Evolutionary conservation across 2,329 filamentous ascomycete genomes (phyloP).

Genomic region (Fusarium chuoi): DNA sequence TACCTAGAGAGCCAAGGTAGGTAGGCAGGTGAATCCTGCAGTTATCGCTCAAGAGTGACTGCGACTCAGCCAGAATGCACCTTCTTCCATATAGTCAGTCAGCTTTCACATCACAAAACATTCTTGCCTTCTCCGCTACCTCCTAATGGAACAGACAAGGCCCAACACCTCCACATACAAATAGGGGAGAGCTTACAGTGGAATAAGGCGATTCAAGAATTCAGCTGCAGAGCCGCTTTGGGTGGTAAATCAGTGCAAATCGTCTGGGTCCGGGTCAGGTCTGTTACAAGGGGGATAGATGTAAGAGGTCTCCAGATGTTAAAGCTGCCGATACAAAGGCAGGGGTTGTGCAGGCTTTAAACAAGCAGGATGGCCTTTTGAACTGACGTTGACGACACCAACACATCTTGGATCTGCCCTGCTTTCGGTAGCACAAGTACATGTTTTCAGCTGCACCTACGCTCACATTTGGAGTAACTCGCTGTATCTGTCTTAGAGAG

Average conservation of each 20-base stretch:
- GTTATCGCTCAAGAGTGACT: background rate
- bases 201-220: conserved; percentile 13
- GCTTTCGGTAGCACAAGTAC: conserved; percentile 29
- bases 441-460: conserved; percentile 17
- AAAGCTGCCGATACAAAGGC: conserved; percentile 12
- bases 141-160: background rate
- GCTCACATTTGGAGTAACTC: conserved; percentile 26
- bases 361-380: conserved; percentile 18
- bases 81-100: conserved; percentile 34
- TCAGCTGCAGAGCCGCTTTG: conserved; percentile 22
- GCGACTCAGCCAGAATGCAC: conserved; percentile 5
- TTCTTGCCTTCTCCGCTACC: background rate
- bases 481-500: conserved; percentile 10
- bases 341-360: conserved; percentile 42
- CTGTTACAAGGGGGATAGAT: conserved; percentile 28
- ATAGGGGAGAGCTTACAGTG: conserved; percentile 23
- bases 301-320: conserved; percentile 18
- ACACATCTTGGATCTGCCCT: conserved; percentile 26
- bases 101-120: conserved; percentile 15
- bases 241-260: conserved; percentile 21
- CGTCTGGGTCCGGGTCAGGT: conserved; percentile 19
- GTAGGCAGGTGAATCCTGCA: background rate
- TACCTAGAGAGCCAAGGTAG: background rate
- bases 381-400: conserved; percentile 42
- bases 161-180: background rate